These are phyloP conservation scores for Trichoderma breve DNA, from an alignment of 2,329 filamentous ascomycete genomes.

Conservation along the genomic window DNA sequence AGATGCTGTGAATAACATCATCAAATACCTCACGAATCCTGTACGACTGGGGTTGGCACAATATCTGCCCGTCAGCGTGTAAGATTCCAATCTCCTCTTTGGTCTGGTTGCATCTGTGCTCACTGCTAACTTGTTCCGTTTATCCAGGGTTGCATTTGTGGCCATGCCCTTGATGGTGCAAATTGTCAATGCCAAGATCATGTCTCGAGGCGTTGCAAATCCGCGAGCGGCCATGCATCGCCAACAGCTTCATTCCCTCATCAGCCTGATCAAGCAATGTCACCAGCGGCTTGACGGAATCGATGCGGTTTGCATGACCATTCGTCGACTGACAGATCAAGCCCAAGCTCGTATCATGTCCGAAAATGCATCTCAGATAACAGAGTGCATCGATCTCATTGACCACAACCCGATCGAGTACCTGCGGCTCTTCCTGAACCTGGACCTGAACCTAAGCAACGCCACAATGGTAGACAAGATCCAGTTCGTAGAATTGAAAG, in stretches of 20 bases:
- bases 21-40: slow-evolving; percentile 10
- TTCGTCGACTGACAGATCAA: slow-evolving; percentile 12
- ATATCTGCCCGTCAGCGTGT: slow-evolving; percentile 17
- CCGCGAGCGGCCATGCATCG: background rate
- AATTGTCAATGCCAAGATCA: slow-evolving; percentile 15
- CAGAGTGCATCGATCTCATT: slow-evolving; percentile 13
- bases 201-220: background rate
- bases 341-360: slow-evolving; percentile 1
- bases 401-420: slow-evolving; percentile 15
- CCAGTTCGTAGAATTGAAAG: background rate
- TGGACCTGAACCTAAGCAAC: slow-evolving; percentile 13
- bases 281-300: slow-evolving; percentile 12
- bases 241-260: slow-evolving; percentile 8
- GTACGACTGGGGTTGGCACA: slow-evolving; percentile 9
- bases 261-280: slow-evolving; percentile 14
- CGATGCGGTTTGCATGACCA: slow-evolving; percentile 9
- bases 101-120: background rate
- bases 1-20: background rate
- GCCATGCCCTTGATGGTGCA: slow-evolving; percentile 18
- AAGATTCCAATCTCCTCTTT: background rate
- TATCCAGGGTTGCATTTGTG: slow-evolving; percentile 3
- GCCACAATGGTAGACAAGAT: slow-evolving; percentile 10
- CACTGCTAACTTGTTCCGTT: background rate
- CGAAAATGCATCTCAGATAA: background rate
- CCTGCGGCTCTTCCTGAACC: slow-evolving; percentile 7